Base-by-base conservation (phyloP, 2,329 filamentous ascomycete genomes). In the Fusarium cyanostomum region DNA sequence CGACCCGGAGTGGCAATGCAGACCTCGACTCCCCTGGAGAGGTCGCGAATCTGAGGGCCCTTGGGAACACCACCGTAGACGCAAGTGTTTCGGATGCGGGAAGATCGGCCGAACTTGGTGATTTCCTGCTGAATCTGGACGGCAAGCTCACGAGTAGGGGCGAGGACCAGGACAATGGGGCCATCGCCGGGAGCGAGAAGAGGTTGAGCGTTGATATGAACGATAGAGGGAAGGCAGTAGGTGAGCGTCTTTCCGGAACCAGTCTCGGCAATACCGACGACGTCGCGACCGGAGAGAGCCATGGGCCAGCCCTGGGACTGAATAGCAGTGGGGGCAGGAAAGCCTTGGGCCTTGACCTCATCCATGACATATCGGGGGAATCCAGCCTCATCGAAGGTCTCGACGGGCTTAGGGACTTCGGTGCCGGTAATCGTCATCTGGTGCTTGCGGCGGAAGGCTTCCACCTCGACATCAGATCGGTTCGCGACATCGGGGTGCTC, bases 291-390 rank as follows among this genome's bases (percentile, higher is more conserved):
- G 70, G 94, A 96, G 48, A 99, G 89, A 75, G 95, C 94, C 95
- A 98, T 98, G 64, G 95, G 95, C 95, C 95, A 98, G 65, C 95
- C 95, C 78, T 98, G 95, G 15, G 94, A 96, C 81, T 99, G 95
- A 78, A 99, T 98, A 65, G 95, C 90, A 37, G 95, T 99, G 34
- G 95, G 95, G 52, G 89, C 90, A 63, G 91, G 87, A 80, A 99
- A 99, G 39, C 95, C 95, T 81, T 98, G 94, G 21, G 93, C 92
- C 87, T 99, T 99, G 75, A 99, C 95, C 78, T 99, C 95, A 73
- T 92, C 94, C 86, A 99, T 95, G 65, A 99, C 95, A 77, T 99
- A 99, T 71, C 89, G 87, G 38, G 95, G 95, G 82, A 99, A 99
- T 38, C 92, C 92, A 77, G 95, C 95, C 82, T 99, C 95, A 71